A percentile compares a stretch with the other conserved stretches of the same genome.
phyloP scores from a whole-genome alignment of 768 basidiomycete species.

The Tephrocybe sp. region DNA sequence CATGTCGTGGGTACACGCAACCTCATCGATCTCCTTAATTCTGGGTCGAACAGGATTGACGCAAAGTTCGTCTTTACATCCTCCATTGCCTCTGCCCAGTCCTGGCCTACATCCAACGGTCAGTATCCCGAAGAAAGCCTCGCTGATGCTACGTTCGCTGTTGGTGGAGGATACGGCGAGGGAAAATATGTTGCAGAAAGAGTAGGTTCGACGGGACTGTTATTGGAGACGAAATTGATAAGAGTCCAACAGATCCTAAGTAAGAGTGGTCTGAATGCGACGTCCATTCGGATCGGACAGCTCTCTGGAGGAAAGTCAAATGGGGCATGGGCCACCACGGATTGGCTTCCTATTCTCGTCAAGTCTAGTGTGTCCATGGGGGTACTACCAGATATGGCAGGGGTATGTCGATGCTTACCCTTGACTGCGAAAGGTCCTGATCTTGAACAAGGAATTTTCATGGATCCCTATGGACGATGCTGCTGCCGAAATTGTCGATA shows the following conservation, averaged over 20 bases:
- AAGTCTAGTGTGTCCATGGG: conserved; percentile 26
- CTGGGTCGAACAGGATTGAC: conserved; percentile 10
- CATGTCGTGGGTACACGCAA: conserved; percentile 28
- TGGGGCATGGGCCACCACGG: conserved; percentile 39
- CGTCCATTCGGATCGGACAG: conserved; percentile 43
- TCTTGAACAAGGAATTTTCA: too few species aligned
- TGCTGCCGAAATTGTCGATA: too few species aligned
- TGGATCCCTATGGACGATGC: too few species aligned
- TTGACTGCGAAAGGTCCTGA: too few species aligned
- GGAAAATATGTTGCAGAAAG: conserved; percentile 31
- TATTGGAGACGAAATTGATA: too few species aligned
- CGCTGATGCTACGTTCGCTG: conserved; percentile 18
- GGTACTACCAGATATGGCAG: conserved; percentile 22
- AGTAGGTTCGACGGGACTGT: conserved; percentile 12
- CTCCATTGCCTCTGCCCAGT: conserved; percentile 25
- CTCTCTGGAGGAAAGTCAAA: conserved; percentile 32
- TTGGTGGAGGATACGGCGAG: conserved; percentile 27
- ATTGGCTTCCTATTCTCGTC: conserved; percentile 44
- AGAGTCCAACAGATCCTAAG: too few species aligned
- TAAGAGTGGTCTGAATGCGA: conserved; percentile 30
- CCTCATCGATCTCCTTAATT: conserved; percentile 25
- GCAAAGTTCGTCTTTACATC: conserved; percentile 30
- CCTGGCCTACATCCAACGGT: conserved; percentile 16
- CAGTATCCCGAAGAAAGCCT: conserved; percentile 28
- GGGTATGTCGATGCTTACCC: conserved; percentile 23